These are phyloP conservation scores for Claviceps citrina DNA, from an alignment of 2,329 filamentous ascomycete genomes.

Conservation along the genomic window DNA sequence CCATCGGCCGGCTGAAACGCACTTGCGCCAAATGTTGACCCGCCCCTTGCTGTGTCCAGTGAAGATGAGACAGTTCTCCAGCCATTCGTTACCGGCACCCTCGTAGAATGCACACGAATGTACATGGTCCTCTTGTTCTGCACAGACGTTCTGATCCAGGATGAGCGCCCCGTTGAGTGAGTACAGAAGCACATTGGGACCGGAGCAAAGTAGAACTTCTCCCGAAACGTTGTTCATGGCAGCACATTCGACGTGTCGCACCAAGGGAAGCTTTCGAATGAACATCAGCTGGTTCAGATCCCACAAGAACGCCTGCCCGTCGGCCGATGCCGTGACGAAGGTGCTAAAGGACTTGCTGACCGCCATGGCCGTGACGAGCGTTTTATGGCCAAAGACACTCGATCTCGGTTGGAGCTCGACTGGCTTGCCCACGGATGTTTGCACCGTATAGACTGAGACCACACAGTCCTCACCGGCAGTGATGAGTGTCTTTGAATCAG, in stretches of 20 bases:
- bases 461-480: conserved; percentile 89
- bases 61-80: conserved; percentile 72
- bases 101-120: conserved; percentile 85
- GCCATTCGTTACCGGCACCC: conserved; percentile 77
- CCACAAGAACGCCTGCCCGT: conserved; percentile 80
- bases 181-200: conserved; percentile 60
- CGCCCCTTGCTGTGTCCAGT: conserved; percentile 75
- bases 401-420: conserved; percentile 68
- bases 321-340: conserved; percentile 65
- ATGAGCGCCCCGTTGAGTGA: conserved; percentile 77
- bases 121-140: conserved; percentile 55
- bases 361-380: conserved; percentile 65
- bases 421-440: conserved; percentile 44
- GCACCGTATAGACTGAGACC: conserved; percentile 66
- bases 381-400: conserved; percentile 80
- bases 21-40: conserved; percentile 60
- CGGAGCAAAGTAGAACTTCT: conserved; percentile 73
- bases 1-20: conserved; percentile 48
- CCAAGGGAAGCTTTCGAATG: conserved; percentile 54
- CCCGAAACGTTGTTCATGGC: conserved; percentile 82
- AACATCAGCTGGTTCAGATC: conserved; percentile 85
- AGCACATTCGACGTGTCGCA: conserved; percentile 52
- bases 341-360: conserved; percentile 80
- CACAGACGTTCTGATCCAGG: conserved; percentile 67
- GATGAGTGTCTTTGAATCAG: conserved; percentile 78